A percentile compares a stretch with the other conserved stretches of the same genome.
Evolutionary conservation across 2,329 filamentous ascomycete species (phyloP).

Genomic region (Nigrospora oryzae): DNA sequence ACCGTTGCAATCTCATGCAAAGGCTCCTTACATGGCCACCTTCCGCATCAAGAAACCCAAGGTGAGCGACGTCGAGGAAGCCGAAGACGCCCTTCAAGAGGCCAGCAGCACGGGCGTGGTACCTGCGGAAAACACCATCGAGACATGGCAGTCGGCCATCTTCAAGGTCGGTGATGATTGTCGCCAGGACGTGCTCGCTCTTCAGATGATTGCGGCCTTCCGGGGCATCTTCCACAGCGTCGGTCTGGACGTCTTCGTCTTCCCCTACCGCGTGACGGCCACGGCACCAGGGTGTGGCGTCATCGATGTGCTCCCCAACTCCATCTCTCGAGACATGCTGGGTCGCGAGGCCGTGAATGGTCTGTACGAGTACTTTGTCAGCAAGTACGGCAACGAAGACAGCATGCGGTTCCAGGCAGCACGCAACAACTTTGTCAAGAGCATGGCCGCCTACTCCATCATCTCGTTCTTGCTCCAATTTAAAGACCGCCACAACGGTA

Average conservation of each 20-base stretch:
- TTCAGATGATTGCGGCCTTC: slow-evolving; percentile 98
- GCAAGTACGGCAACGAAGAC: slow-evolving; percentile 95
- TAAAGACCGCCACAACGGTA: slow-evolving; percentile 98
- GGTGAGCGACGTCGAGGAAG: slow-evolving; percentile 37
- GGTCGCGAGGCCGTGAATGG: slow-evolving; percentile 97
- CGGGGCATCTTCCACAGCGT: slow-evolving; percentile 93
- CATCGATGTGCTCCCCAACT: slow-evolving; percentile 95
- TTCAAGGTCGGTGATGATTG: slow-evolving; percentile 99
- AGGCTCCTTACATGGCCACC: slow-evolving; percentile 97
- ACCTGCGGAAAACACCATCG: slow-evolving; percentile 53
- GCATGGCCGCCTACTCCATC: slow-evolving; percentile 96
- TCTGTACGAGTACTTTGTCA: slow-evolving; percentile 95
- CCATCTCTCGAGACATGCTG: slow-evolving; percentile 96
- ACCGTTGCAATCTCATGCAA: slow-evolving; percentile 93
- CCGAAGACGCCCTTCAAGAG: slow-evolving; percentile 42
- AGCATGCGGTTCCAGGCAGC: slow-evolving; percentile 92
- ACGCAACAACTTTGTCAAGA: slow-evolving; percentile 95
- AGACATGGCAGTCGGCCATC: slow-evolving; percentile 98
- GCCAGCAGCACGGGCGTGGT: slow-evolving; percentile 26
- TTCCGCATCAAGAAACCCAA: slow-evolving; percentile 89
- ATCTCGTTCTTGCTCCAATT: slow-evolving; percentile 96
- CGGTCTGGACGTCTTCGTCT: slow-evolving; percentile 93
- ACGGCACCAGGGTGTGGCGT: slow-evolving; percentile 96
- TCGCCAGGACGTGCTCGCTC: slow-evolving; percentile 87
- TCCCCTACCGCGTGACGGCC: slow-evolving; percentile 93